Evolutionary conservation across 1,139 yeast genomes (phyloP).

Genomic region (Casaregolazyma lundiana): DNA sequence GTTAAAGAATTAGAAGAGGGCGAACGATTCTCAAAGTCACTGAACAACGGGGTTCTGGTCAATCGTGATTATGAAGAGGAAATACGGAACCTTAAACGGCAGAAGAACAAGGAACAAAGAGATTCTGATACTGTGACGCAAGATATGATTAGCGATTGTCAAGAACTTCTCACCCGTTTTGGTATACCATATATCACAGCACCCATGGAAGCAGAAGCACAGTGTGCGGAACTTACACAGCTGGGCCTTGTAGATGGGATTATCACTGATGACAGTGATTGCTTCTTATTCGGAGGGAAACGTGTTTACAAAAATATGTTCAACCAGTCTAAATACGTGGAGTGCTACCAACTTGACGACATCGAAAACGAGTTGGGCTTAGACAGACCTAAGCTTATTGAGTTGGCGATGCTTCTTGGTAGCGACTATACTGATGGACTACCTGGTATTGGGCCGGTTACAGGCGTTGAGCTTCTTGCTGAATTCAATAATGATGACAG

Average conservation of each 20-base stretch:
- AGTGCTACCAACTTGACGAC: constrained; percentile 63
- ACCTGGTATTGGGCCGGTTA: constrained; percentile 88
- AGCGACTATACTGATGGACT: constrained; percentile 94
- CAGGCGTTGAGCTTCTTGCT: constrained; percentile 88
- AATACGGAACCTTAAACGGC: constrained; percentile 46
- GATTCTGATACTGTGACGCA: constrained; percentile 91
- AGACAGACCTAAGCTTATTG: constrained; percentile 58
- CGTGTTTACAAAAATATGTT: constrained; percentile 88
- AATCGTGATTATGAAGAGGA: constrained; percentile 45
- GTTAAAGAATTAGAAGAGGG: constrained; percentile 69
- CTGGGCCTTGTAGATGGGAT: constrained; percentile 86
- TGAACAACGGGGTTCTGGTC: constrained; percentile 31
- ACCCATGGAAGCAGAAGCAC: constrained; percentile 98
- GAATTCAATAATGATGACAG: constrained; percentile 55
- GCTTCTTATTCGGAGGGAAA: constrained; percentile 88
- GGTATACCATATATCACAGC: constrained; percentile 95
- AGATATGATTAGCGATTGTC: constrained; percentile 84
- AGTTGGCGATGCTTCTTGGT: constrained; percentile 76
- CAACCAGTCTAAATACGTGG: constrained; percentile 88
- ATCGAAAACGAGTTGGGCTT: constrained; percentile 65
- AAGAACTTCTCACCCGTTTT: constrained; percentile 75
- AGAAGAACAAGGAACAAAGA: constrained; percentile 63
- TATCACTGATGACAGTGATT: constrained; percentile 96
- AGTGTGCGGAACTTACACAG: constrained; percentile 72
- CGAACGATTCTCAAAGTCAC: constrained; percentile 51